phyloP scores from a whole-genome alignment of 805 yeast species.

The Candida bentonensis region DNA sequence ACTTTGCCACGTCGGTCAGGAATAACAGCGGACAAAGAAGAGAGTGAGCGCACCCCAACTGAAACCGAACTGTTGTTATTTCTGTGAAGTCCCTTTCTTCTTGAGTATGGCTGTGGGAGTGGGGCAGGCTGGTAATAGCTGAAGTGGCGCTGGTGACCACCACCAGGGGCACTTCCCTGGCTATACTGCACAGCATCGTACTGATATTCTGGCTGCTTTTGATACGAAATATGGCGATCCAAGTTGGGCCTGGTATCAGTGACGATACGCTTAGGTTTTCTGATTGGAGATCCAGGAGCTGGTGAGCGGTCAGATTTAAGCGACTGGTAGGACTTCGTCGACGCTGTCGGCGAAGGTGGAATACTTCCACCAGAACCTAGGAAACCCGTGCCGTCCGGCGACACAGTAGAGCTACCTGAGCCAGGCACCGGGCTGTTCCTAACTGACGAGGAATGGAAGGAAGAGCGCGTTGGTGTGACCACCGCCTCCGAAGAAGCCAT shows the following conservation, averaged over 20 bases:
- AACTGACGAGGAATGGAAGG: neutral
- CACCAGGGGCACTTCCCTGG: neutral
- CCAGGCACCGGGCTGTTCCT: neutral
- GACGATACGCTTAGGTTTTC: neutral
- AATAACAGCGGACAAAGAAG: neutral
- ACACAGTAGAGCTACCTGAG: neutral
- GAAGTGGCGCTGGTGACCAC: neutral
- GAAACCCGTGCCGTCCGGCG: neutral
- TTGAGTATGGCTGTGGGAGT: neutral
- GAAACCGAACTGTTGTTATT: neutral
- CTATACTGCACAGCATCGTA: neutral
- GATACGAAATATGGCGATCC: neutral
- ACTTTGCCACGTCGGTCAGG: slow-evolving; percentile 21
- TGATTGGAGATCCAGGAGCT: neutral
- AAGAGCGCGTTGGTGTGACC: neutral
- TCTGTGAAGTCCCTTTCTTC: neutral
- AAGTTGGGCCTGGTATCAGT: neutral
- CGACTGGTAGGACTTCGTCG: neutral
- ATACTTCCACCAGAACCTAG: too few relatives aligned
- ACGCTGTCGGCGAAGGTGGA: neutral
- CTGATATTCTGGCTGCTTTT: slow-evolving; percentile 1
- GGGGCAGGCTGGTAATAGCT: neutral
- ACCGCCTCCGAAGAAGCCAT: neutral
- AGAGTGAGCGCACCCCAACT: neutral
- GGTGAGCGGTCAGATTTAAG: neutral